Evolutionary conservation across 2,329 filamentous ascomycete species (phyloP).

Genomic region (Coniochaeta sp.): DNA sequence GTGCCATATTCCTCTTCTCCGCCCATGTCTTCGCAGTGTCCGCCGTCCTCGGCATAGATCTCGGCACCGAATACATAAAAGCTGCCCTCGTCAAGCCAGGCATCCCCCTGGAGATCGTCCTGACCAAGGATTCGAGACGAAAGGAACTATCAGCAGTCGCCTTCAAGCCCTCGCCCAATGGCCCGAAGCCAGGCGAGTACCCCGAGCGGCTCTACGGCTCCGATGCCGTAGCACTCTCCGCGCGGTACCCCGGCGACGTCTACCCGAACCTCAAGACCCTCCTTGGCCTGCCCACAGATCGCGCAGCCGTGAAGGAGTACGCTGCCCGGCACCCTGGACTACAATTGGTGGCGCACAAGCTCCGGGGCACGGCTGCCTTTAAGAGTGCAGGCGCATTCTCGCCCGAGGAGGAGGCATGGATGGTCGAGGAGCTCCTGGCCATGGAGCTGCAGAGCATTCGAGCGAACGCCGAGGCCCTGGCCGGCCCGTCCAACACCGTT

Average conservation of each 20-base stretch:
- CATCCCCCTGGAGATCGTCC: conserved; percentile 92
- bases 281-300: conserved; percentile 63
- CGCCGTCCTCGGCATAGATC: conserved; percentile 84
- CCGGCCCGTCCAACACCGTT: conserved; percentile 66
- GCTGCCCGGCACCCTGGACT: conserved; percentile 70
- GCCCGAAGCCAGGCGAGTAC: conserved; percentile 57
- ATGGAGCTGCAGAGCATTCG: conserved; percentile 94
- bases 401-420: conserved; percentile 57
- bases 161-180: conserved; percentile 77
- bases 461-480: conserved; percentile 77
- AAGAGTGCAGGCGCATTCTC: conserved; percentile 62
- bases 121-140: conserved; percentile 94
- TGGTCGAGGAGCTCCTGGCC: conserved; percentile 87
- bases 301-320: conserved; percentile 62
- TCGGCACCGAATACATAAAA: conserved; percentile 97
- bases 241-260: conserved; percentile 85
- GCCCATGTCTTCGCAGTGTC: conserved; percentile 47
- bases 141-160: conserved; percentile 89
- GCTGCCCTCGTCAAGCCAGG: conserved; percentile 93
- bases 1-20: conserved; percentile 33
- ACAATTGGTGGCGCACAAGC: conserved; percentile 52
- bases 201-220: conserved; percentile 89
- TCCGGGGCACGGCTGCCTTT: conserved; percentile 69
- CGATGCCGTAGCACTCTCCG: conserved; percentile 80
- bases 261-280: conserved; percentile 91